Evolutionary conservation across 2,329 filamentous ascomycete genomes (phyloP).

Genomic region (Pezicula neosporulosa): DNA sequence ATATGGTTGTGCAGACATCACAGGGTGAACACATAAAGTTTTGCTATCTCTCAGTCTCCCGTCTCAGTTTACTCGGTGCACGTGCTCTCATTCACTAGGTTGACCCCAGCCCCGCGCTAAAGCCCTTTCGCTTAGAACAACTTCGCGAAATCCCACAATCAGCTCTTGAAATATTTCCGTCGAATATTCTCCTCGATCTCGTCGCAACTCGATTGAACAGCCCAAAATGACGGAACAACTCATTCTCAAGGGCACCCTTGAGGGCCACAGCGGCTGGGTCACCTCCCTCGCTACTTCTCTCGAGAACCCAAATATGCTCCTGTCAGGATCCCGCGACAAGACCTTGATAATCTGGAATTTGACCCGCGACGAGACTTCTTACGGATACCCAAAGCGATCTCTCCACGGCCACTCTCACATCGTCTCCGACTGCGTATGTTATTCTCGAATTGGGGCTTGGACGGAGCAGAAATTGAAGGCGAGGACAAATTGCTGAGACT

Average conservation of each 20-base stretch:
- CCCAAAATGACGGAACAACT: constrained; percentile 33
- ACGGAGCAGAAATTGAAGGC: constrained; percentile 18
- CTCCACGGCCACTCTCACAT: constrained; percentile 99
- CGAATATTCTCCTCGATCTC: constrained; percentile 10
- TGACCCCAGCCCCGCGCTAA: too few relatives aligned
- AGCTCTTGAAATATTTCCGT: neutral
- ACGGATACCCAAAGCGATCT: constrained; percentile 98
- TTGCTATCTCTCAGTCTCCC: too few relatives aligned
- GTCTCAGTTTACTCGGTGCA: too few relatives aligned
- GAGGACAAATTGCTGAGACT: constrained; percentile 30
- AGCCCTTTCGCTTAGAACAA: neutral
- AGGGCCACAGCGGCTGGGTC: constrained; percentile 99
- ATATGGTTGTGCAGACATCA: too few relatives aligned
- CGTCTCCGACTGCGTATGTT: constrained; percentile 98
- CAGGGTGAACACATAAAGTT: too few relatives aligned
- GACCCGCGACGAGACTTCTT: constrained; percentile 95
- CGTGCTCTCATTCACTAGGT: too few relatives aligned
- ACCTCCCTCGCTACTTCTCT: constrained; percentile 97
- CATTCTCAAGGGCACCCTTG: constrained; percentile 93
- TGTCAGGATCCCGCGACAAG: constrained; percentile 97
- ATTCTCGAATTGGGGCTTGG: constrained; percentile 14
- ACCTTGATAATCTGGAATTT: constrained; percentile 99
- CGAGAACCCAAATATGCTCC: constrained; percentile 99
- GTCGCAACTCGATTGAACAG: constrained; percentile 20
- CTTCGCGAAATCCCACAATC: neutral